These are phyloP conservation scores for Cercospora sesami DNA, from an alignment of 2,329 filamentous ascomycete species.

Conservation along the genomic window DNA sequence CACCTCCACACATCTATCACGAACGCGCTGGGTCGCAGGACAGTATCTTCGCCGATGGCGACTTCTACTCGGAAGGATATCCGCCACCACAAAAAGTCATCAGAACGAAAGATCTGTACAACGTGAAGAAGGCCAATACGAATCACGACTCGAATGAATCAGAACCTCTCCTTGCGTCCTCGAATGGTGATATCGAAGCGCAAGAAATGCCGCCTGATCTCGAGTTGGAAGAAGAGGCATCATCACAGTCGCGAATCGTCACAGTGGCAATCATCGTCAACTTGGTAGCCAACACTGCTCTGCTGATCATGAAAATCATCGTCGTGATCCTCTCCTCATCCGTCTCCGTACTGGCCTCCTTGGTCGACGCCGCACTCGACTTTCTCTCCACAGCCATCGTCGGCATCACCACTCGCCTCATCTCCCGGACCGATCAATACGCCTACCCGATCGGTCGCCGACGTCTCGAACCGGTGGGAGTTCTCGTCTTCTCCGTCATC, in stretches of 20 bases:
- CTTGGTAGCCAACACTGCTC: conserved; percentile 71
- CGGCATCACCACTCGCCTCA: conserved; percentile 73
- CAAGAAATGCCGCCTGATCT: conserved; percentile 65
- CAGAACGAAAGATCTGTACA: conserved; percentile 83
- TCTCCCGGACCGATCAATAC: conserved; percentile 71
- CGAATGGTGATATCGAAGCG: conserved; percentile 15
- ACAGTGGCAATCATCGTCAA: conserved; percentile 88
- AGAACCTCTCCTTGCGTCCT: conserved; percentile 38
- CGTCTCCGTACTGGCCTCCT: conserved; percentile 74
- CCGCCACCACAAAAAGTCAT: conserved; percentile 56
- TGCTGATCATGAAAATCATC: conserved; percentile 73
- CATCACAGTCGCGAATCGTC: conserved; percentile 73
- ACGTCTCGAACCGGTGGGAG: conserved; percentile 74
- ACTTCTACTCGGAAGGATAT: conserved; percentile 28
- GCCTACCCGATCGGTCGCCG: conserved; percentile 76
- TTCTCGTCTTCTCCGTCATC: conserved; percentile 78
- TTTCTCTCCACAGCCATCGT: conserved; percentile 81
- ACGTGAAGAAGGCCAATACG: conserved; percentile 55
- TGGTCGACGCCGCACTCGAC: conserved; percentile 78
- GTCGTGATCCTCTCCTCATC: conserved; percentile 78
- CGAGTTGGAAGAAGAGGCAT: conserved; percentile 66
- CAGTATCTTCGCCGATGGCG: conserved; percentile 26
- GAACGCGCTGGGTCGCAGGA: conserved; percentile 29
- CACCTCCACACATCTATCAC: conserved; percentile 27
- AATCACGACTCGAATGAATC: conserved; percentile 53